phyloP scores from a whole-genome alignment of 2,329 filamentous ascomycete species.

The Cryphonectria radicalis region DNA sequence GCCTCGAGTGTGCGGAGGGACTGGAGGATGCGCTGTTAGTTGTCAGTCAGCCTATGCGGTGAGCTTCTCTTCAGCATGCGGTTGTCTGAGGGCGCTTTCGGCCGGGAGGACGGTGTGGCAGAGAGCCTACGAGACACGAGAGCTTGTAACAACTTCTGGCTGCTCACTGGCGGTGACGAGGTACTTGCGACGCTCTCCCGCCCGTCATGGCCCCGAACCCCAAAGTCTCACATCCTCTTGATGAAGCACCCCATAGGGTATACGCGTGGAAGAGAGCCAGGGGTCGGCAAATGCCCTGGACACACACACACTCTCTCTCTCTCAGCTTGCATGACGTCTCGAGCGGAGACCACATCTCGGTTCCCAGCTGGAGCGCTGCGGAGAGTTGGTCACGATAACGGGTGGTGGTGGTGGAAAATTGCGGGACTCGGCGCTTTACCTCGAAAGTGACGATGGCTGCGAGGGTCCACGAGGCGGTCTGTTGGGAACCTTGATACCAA shows the following conservation, averaged over 20 bases:
- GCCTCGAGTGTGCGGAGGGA: neutral
- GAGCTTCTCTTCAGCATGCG: neutral
- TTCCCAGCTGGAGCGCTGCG: neutral
- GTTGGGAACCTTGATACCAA: neutral
- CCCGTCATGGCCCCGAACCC: neutral
- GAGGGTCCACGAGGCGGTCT: neutral
- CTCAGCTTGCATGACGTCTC: neutral
- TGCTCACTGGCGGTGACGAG: neutral
- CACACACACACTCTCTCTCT: no score
- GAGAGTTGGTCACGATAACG: neutral
- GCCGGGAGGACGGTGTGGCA: neutral
- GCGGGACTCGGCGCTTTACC: neutral
- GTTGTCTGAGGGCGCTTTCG: neutral
- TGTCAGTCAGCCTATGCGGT: neutral
- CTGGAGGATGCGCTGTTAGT: neutral
- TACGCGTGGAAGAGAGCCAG: neutral
- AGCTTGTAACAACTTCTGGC: neutral
- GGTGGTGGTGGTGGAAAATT: neutral
- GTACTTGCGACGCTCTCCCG: neutral
- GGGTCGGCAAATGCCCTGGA: neutral
- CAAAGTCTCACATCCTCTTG: neutral
- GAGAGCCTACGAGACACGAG: neutral
- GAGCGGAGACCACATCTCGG: neutral
- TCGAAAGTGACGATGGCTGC: neutral
- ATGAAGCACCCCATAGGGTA: neutral